phyloP scores from a whole-genome alignment of 2,329 filamentous ascomycete species.

The Dryadomyces quercus-mongolicae region DNA sequence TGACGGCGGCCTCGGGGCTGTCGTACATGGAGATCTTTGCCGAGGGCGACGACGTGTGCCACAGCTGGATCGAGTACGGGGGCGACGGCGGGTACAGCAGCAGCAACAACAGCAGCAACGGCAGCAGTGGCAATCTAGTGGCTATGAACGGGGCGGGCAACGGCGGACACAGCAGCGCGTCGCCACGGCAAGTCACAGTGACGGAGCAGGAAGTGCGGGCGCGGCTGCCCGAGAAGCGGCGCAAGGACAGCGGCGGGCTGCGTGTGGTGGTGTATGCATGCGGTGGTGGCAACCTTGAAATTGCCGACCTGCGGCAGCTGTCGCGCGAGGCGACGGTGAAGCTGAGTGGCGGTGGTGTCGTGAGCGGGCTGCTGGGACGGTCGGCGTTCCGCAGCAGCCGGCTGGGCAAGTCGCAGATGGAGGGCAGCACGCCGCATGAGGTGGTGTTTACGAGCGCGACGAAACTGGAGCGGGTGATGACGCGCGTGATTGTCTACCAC shows the following conservation, averaged over 20 bases:
- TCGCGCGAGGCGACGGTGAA: conserved; percentile 62
- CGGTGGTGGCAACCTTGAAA: conserved; percentile 58
- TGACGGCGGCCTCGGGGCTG: conserved; percentile 71
- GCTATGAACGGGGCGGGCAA: too few relatives aligned
- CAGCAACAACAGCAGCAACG: background rate
- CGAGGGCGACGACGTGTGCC: conserved; percentile 72
- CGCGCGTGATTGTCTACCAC: conserved; percentile 63
- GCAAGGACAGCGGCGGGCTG: conserved; percentile 41
- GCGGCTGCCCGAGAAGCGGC: conserved; percentile 57
- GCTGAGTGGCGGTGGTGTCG: conserved; percentile 44
- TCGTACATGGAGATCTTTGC: conserved; percentile 74
- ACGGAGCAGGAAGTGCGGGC: conserved; percentile 64
- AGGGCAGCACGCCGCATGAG: conserved; percentile 58
- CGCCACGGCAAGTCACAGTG: conserved; percentile 60
- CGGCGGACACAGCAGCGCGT: conserved; percentile 45
- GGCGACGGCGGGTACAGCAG: conserved; percentile 19
- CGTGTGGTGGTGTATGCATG: conserved; percentile 65
- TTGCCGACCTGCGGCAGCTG: conserved; percentile 65
- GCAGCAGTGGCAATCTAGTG: background rate
- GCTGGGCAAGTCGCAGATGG: conserved; percentile 59
- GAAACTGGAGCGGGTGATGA: conserved; percentile 60
- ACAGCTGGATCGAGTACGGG: conserved; percentile 61
- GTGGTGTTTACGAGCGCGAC: conserved; percentile 60
- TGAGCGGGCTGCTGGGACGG: conserved; percentile 39
- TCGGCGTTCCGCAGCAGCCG: conserved; percentile 64